Evolutionary conservation across 2,329 filamentous ascomycete species (phyloP).

Genomic region (Calonectria pauciramosa): DNA sequence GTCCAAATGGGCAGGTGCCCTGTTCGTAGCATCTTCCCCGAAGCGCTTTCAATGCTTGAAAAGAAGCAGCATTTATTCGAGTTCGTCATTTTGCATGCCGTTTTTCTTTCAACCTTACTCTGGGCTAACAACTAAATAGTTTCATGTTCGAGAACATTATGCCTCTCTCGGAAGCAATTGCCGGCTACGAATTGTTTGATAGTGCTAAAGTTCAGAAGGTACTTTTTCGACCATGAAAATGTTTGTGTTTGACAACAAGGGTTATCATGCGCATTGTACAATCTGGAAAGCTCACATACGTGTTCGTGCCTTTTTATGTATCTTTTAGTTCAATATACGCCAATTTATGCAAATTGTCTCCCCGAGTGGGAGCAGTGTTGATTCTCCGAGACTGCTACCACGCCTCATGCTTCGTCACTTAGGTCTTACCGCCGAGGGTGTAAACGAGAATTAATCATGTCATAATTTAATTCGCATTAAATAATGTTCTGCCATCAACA

Average conservation of each 20-base stretch:
- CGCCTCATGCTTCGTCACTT: neutral
- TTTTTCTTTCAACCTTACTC: neutral
- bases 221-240: neutral
- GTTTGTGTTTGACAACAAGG: neutral
- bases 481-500: neutral
- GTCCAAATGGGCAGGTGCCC: slow-evolving; percentile 69
- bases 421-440: neutral
- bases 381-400: neutral
- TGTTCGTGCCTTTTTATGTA: neutral
- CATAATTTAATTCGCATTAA: neutral
- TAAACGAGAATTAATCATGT: neutral
- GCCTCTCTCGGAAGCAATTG: neutral
- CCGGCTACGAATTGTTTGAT: neutral
- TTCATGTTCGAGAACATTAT: neutral
- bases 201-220: neutral
- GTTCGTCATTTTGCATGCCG: neutral
- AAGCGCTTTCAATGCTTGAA: neutral
- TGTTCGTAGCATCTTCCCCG: slow-evolving; percentile 75
- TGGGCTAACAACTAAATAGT: neutral
- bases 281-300: neutral
- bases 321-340: neutral
- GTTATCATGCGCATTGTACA: neutral
- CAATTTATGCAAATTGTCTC: neutral
- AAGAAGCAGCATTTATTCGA: neutral
- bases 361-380: neutral